Evolutionary conservation across 176 grass and related monocot genomes (phyloP), one percentile per base, ranked within the genome.

Genomic region (Avena insularis): DNA sequence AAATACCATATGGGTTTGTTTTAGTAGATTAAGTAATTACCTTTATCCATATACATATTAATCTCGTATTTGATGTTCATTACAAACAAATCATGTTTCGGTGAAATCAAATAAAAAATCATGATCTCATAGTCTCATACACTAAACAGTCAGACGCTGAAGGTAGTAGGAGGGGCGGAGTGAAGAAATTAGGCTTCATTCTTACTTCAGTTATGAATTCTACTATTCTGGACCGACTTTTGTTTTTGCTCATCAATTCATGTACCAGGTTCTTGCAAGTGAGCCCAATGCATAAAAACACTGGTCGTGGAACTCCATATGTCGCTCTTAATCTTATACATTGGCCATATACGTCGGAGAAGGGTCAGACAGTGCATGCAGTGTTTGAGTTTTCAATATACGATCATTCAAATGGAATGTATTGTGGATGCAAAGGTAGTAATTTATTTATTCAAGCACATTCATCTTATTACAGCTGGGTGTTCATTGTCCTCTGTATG

Each of bases 351-450:
- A 16, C 16, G 15, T 74, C 77, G 20, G 75, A 77, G 60, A 33
- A 40, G 25, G 72, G 11, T 58, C 15, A 16, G 8, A 35, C 23
- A 2, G 55, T 83, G 12, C 3, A 58, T 58, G 60, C 35, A 33
- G 79, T 66, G 33, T 76, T 87, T 4, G 70, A 87, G 86, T 47
- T 88, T 8, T 88, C 79, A 36, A 35, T 88, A 14, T 88, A 77
- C 50, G 83, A 77, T 25, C 71, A 88, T 45, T 88, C 86, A 49
- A 57, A 25, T 48, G 50, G 36, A 35, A 31, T 25, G 23, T 77
- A 83, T 36, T 35, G 8, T 59, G 72, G 71, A 69, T 35, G 17
- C 62, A 88, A 69, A 88, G 72, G 80, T 88, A 83, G 4, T 23
- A 59, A 83, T 53, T 40, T 82, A 27, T 53, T 64, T 56, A 40